phyloP scores from a whole-genome alignment of 768 basidiomycete species.

The Cyclocybe cylindracea region DNA sequence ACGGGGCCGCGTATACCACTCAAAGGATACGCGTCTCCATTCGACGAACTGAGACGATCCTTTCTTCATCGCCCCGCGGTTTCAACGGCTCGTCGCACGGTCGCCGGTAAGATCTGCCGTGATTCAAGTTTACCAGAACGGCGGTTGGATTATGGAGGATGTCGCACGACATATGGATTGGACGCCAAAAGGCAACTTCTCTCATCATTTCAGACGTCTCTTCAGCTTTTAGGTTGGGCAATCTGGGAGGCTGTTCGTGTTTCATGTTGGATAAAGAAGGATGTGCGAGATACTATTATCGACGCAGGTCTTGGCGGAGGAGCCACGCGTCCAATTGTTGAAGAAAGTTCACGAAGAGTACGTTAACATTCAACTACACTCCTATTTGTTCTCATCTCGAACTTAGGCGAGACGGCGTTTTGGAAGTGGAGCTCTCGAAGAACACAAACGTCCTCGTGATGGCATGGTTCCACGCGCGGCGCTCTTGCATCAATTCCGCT shows the following conservation, averaged over 20 bases:
- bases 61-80: conserved; percentile 68
- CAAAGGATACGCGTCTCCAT: conserved; percentile 61
- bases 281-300: conserved; percentile 76
- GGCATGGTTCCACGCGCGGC: conserved; percentile 67
- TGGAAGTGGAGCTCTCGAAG: conserved; percentile 80
- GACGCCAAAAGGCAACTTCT: conserved; percentile 69
- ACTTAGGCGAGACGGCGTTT: conserved; percentile 55
- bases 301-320: conserved; percentile 61
- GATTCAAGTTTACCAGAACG: conserved; percentile 25
- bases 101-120: conserved; percentile 32
- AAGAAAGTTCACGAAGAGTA: conserved; percentile 55
- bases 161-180: conserved; percentile 74
- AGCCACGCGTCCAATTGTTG: conserved; percentile 63
- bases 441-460: conserved; percentile 80
- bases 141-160: conserved; percentile 56
- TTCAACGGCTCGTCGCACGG: conserved; percentile 50
- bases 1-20: conserved; percentile 78
- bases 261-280: conserved; percentile 72
- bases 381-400: conserved; percentile 7
- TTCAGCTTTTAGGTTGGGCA: conserved; percentile 83
- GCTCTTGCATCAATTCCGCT: conserved; percentile 74
- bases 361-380: conserved; percentile 23
- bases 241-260: conserved; percentile 80
- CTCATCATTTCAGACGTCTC: conserved; percentile 72
- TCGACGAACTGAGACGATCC: conserved; percentile 58